Percentiles rank a stretch among this genome's conserved stretches.
Evolutionary conservation across 2,329 filamentous ascomycete species (phyloP).

Genomic region (Hawksworthiomyces lignivorus): DNA sequence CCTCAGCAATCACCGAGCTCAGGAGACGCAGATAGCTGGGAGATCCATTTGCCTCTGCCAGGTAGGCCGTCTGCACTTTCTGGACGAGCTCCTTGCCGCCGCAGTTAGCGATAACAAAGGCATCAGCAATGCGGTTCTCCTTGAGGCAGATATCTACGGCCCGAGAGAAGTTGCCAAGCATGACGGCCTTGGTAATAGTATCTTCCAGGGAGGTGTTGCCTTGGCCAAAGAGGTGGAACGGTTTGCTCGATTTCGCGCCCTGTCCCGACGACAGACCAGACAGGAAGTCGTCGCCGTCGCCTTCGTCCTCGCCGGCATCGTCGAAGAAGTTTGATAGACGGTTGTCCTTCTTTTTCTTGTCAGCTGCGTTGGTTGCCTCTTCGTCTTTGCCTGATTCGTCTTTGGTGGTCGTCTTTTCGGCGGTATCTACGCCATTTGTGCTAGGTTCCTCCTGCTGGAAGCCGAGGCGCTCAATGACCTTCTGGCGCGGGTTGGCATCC

Average conservation of each 20-base stretch:
- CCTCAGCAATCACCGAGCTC: constrained; percentile 88
- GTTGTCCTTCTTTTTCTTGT: constrained; percentile 51
- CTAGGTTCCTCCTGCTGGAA: constrained; percentile 50
- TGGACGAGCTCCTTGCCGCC: constrained; percentile 89
- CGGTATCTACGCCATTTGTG: constrained; percentile 39
- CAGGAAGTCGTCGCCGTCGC: constrained; percentile 77
- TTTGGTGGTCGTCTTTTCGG: constrained; percentile 26
- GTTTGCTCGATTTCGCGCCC: constrained; percentile 85
- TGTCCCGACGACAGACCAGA: constrained; percentile 80
- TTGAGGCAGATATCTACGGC: constrained; percentile 83
- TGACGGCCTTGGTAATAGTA: constrained; percentile 76
- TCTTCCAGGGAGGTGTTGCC: constrained; percentile 80
- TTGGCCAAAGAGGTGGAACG: constrained; percentile 82
- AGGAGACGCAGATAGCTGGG: constrained; percentile 90
- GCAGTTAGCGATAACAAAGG: constrained; percentile 96
- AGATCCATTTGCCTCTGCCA: constrained; percentile 70
- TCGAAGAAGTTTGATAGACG: constrained; percentile 73
- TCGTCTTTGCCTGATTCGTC: constrained; percentile 17
- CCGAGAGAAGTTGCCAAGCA: constrained; percentile 84
- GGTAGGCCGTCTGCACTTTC: constrained; percentile 86
- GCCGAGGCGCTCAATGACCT: constrained; percentile 84
- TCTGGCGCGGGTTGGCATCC: constrained; percentile 74
- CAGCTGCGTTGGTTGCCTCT: constrained; percentile 27
- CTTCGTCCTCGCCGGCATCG: constrained; percentile 54
- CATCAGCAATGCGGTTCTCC: constrained; percentile 86